phyloP scores from a whole-genome alignment of 2,329 filamentous ascomycete genomes.

The Epichloe elymi region DNA sequence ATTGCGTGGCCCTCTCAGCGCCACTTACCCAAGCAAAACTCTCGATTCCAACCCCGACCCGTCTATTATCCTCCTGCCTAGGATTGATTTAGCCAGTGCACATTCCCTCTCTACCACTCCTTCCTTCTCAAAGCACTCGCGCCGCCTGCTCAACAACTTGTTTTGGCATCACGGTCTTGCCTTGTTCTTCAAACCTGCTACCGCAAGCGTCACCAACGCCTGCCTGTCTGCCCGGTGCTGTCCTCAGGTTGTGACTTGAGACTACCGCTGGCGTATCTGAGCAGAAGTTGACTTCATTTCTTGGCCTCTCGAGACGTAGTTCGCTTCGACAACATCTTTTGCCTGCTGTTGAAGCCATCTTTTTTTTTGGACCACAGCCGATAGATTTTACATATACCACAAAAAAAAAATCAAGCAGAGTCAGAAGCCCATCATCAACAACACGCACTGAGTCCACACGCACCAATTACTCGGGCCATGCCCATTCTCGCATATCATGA shows the following conservation, averaged over 20 bases:
- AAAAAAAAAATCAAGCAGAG: constrained; percentile 7
- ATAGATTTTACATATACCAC: constrained; percentile 9
- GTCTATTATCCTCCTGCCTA: neutral
- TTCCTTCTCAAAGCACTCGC: neutral
- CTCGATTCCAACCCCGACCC: neutral
- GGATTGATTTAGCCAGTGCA: neutral
- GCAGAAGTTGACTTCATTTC: neutral
- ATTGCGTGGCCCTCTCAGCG: neutral
- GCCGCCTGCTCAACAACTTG: neutral
- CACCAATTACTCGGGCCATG: neutral
- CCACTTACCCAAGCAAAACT: neutral
- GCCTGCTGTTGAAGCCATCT: constrained; percentile 4
- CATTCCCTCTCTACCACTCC: neutral
- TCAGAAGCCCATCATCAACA: constrained; percentile 4
- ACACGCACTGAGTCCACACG: neutral
- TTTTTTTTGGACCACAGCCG: constrained; percentile 13
- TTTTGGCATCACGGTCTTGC: neutral
- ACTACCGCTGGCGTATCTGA: neutral
- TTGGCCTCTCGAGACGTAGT: neutral
- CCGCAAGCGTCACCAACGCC: neutral
- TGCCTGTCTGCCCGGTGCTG: neutral
- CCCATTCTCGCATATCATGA: neutral
- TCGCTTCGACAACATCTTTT: constrained; percentile 12
- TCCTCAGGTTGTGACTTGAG: constrained; percentile 3
- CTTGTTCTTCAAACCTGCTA: neutral